Base-by-base conservation (phyloP, 306 rosid genomes). In the Glycyrrhiza uralensis region DNA sequence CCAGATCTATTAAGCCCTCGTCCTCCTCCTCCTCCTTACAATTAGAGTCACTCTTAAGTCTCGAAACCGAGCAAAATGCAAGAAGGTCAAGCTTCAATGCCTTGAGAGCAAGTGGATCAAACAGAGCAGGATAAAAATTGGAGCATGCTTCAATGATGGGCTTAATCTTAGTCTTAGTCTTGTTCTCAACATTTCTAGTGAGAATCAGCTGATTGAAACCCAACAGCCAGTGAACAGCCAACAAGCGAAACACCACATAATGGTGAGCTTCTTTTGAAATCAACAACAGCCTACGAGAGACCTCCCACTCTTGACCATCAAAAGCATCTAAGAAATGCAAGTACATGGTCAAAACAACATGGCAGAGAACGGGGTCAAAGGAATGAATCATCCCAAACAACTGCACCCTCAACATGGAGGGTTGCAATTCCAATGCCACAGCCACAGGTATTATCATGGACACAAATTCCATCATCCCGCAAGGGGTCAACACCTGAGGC, bases 381-480 rank as follows among this genome's bases (percentile, higher is more conserved):
- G 97, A 94, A 79, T 87, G 85, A 58, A 87, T 63, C 97, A 89
- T 81, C 13, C 98, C 96, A 50, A 86, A 91, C 71, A 94, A 89
- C 79, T 94, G 98, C 78, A 94, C 97, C 87, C 82, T 94, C 71
- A 94, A 82, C 98, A 91, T 85, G 3, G 97, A 94, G 2, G 95
- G 83, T 68, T 87, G 98, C 77, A 94, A 80, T 70, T 94, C 97
- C 89, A 91, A 78, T 7, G 96, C 95, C 29, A 66, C 71, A 1
- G 90, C 96, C 23, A 94, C 73, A 1, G 95, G 94, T 73, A 85
- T 75, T 49, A 94, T 75, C 91, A 89, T 67, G 0, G 81, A 69
- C 84, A 94, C 38, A 74, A 94, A 94, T 70, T 91, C 96, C 86
- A 89, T 85, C 95, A 89, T 91, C 5, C 89, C 98, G 49, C 87